Evolutionary conservation across 2,329 filamentous ascomycete genomes (phyloP), one percentile per base, ranked within the genome.

Genomic region (Aschersonia sp.): DNA sequence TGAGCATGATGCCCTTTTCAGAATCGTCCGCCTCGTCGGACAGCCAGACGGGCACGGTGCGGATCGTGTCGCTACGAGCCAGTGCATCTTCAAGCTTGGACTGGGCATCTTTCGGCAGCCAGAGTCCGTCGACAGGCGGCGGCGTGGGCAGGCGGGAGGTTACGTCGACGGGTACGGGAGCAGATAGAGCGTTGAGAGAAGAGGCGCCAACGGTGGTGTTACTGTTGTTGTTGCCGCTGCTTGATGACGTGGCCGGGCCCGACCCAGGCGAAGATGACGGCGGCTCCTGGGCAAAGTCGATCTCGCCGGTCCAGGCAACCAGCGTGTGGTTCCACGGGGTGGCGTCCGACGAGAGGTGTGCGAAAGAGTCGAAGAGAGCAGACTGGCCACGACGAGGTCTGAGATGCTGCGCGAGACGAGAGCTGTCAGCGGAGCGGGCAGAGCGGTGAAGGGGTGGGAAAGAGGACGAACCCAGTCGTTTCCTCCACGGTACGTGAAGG

Each of bases 291-390:
- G 71, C 66, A 4, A 64, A 67, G 49, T 81, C 77, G 50, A 90
- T 83, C 63, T 97, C 90, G 49, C 90, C 90, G 4, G 90, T 95
- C 90, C 90, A 97, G 43, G 87, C 89, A 47, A 97, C 85, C 5
- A 95, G 76, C 1, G 83, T 92, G 67, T 95, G 90, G 57, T 88
- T 87, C 89, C 89, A 97, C 22, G 83, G 81, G 2, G 83, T 82
- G 42, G 84, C 75, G 48, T 83, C 73, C n/a, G 88, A 94, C 4
- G 88, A 86, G 43, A 97, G 79, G 65, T 94, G 83, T 48, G 83
- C 78, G 59, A 97, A 88, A 8, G 88, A 89, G 63, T 95, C 88
- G 66, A 94, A 94, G 35, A 97, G 75, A 12, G 90, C 88, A 10
- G 90, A 95, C 49, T 89, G 90, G 48, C 90, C 90, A 51, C 84